Evolutionary conservation across 768 basidiomycete species (phyloP).

Genomic region (Galerina marginata): DNA sequence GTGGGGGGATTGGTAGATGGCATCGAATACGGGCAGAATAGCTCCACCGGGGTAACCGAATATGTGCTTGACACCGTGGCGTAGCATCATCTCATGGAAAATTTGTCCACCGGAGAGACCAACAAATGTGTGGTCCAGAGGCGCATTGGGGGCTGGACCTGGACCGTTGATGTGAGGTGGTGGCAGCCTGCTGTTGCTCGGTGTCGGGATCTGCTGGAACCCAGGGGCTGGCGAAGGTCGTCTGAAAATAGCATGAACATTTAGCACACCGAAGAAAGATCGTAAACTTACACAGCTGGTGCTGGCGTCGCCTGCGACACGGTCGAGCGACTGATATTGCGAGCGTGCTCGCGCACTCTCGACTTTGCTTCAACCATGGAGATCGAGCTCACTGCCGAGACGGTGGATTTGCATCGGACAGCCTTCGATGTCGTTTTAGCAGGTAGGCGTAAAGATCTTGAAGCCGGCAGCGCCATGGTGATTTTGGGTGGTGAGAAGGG

Average conservation of each 20-base stretch:
- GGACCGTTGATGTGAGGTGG: conserved; percentile 40
- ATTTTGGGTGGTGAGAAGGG: background rate
- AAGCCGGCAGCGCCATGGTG: conserved; percentile 33
- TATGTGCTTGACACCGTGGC: conserved; percentile 94
- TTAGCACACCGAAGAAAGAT: background rate
- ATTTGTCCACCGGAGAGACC: conserved; percentile 96
- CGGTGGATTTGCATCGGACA: conserved; percentile 34
- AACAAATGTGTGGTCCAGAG: conserved; percentile 84
- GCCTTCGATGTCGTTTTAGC: conserved; percentile 25
- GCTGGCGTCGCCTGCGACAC: conserved; percentile 64
- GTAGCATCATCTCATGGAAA: conserved; percentile 99
- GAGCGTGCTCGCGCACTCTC: conserved; percentile 77
- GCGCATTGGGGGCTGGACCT: conserved; percentile 48
- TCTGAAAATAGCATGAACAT: conserved; percentile 36
- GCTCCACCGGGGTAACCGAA: conserved; percentile 99
- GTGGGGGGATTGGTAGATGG: conserved; percentile 94
- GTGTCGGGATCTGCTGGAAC: conserved; percentile 46
- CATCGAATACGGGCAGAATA: conserved; percentile 99
- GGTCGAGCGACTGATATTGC: conserved; percentile 75
- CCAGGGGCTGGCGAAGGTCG: conserved; percentile 68
- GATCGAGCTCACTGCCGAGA: conserved; percentile 20
- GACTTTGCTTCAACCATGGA: conserved; percentile 82
- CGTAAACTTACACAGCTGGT: conserved; percentile 58
- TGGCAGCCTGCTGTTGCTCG: conserved; percentile 39
- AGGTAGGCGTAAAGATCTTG: conserved; percentile 29